Percentiles rank a stretch among this genome's conserved stretches.
Conservation (phyloP, 2,329 filamentous ascomycete species). For the Pyrenophora teres region DNA sequence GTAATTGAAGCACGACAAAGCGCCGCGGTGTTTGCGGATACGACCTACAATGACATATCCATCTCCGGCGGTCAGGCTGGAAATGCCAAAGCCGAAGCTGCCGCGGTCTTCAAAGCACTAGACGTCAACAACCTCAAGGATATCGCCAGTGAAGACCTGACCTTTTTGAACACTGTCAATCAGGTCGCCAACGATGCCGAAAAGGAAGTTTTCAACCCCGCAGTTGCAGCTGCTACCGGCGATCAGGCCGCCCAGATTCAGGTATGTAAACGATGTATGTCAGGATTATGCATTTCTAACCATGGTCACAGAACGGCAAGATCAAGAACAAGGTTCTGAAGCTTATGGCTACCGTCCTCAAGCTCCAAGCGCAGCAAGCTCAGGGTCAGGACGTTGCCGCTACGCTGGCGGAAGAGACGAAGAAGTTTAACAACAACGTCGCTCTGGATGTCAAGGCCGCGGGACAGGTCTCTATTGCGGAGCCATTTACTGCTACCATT, state of each 20-base stretch:
- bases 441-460: slow-evolving; percentile 54
- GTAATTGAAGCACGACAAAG: slow-evolving; percentile 26
- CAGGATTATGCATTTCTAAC: neutral
- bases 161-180: slow-evolving; percentile 59
- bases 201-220: slow-evolving; percentile 58
- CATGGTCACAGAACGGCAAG: slow-evolving; percentile 55
- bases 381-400: slow-evolving; percentile 56
- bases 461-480: slow-evolving; percentile 50
- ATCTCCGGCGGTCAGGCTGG: slow-evolving; percentile 59
- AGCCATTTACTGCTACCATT: slow-evolving; percentile 37
- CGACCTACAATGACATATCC: slow-evolving; percentile 51
- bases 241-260: slow-evolving; percentile 52
- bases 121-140: slow-evolving; percentile 53
- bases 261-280: slow-evolving; percentile 14
- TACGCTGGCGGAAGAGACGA: slow-evolving; percentile 55
- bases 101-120: slow-evolving; percentile 60
- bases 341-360: slow-evolving; percentile 58
- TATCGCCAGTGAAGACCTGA: slow-evolving; percentile 55
- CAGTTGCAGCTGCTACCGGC: slow-evolving; percentile 55
- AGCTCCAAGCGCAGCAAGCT: slow-evolving; percentile 58
- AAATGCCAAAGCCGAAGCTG: slow-evolving; percentile 59
- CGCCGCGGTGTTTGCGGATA: slow-evolving; percentile 32
- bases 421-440: slow-evolving; percentile 61
- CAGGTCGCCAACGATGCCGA: slow-evolving; percentile 61
- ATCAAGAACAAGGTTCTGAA: slow-evolving; percentile 67